Evolutionary conservation across 352 stramenopile genomes (phyloP), one percentile per base, ranked within the genome.

Genomic region (Pythium insidiosum): DNA sequence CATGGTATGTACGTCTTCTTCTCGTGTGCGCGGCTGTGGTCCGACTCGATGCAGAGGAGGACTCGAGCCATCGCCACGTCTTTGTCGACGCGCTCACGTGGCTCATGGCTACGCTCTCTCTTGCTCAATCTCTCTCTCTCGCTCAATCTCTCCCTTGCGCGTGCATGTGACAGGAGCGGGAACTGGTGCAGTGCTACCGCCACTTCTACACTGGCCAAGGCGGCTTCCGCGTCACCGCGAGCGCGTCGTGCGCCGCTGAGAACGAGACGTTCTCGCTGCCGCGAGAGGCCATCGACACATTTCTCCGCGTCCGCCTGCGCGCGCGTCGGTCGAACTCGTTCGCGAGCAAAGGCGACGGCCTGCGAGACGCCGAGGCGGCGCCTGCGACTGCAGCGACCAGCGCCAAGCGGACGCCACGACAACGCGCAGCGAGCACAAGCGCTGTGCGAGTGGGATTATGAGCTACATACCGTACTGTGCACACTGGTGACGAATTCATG

Each of bases 181-280:
- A 86, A 34, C 53, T 84, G 21, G 34, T 84, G 34, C 66, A 75
- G 47, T 82, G 70, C 52, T 84, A 82, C 47, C 73, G 73, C 30
- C 70, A 80, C 41, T 80, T 71, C 43, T 84, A 82, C 63, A 63
- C 68, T 0, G 58, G 66, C 47, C 61, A 58, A 35, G 56, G 58
- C 10, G 58, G 63, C 38, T 77, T 84, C 33, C 51, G 58, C n/a
- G 47, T 84, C 26, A 55, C 47, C 2, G 35, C 21, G 18, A 22
- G 7, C 12, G 40, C 24, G 36, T 35, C 36, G 11, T n/a, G n/a
- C n/a, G n/a, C n/a, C n/a, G n/a, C n/a, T n/a, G 5, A 28, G 38
- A 13, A n/a, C 5, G 9, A n/a, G 43, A 61, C 47, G 30, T 81
- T 69, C 52, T 82, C 61, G 45, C 59, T 86, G 23, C 73, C 73